Conservation (phyloP, 2,329 filamentous ascomycete species). For the Talaromyces atroroseus region DNA sequence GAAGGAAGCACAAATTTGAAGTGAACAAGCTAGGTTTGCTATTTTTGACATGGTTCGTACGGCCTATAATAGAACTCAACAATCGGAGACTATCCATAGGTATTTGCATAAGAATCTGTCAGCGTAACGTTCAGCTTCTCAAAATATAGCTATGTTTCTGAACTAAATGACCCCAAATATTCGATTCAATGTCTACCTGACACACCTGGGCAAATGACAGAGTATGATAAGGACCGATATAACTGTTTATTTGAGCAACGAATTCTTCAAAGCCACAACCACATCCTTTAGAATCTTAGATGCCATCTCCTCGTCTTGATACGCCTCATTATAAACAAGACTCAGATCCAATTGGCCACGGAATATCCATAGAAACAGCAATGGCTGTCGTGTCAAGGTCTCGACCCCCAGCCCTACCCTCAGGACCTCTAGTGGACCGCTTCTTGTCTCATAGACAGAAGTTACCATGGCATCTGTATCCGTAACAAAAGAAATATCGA, state of each 20-base stretch:
- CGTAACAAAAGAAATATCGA: constrained; percentile 6
- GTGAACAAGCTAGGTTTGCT: too few relatives aligned
- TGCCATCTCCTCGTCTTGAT: background rate
- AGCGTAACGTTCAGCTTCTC: too few relatives aligned
- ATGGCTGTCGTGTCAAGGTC: constrained; percentile 8
- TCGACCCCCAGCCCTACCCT: constrained; percentile 6
- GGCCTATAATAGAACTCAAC: too few relatives aligned
- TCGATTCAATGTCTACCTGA: too few relatives aligned
- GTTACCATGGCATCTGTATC: background rate
- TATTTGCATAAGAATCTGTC: too few relatives aligned
- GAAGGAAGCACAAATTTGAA: too few relatives aligned
- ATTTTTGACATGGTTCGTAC: too few relatives aligned
- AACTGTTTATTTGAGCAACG: background rate
- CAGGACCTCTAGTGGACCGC: background rate
- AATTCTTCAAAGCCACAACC: background rate
- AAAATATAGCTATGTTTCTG: too few relatives aligned
- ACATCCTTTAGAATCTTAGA: background rate
- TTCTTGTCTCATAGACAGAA: background rate
- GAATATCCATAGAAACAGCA: constrained; percentile 8
- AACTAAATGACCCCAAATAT: too few relatives aligned
- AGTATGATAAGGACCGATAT: too few relatives aligned
- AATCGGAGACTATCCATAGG: too few relatives aligned
- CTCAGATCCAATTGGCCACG: constrained; percentile 2
- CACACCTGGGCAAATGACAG: too few relatives aligned
- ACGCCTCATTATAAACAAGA: constrained; percentile 7